A percentile compares a stretch with the other conserved stretches of the same genome.
Conservation (phyloP, 805 yeast species). For the Yarrowia sp. region DNA sequence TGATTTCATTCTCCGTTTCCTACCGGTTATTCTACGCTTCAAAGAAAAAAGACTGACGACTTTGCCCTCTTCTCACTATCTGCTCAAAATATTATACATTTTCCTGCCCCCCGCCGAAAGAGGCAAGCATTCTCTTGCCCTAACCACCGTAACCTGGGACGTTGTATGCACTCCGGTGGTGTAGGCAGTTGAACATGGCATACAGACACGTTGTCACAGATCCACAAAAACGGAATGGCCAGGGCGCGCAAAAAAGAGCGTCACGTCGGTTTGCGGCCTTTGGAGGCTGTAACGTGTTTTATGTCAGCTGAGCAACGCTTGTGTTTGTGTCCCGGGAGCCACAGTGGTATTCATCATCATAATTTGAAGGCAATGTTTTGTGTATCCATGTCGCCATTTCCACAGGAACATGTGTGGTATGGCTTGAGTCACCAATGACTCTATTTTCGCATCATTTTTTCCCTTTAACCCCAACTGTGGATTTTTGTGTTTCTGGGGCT, state of each 20-base stretch:
- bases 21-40: neutral
- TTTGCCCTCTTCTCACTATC: neutral
- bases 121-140: neutral
- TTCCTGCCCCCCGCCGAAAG: conserved; percentile 1
- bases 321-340: neutral
- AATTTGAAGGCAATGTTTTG: neutral
- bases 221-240: neutral
- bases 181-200: neutral
- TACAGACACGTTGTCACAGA: conserved; percentile 10
- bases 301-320: too few species aligned
- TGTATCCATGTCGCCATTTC: neutral
- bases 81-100: neutral
- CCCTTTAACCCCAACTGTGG: neutral
- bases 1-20: neutral
- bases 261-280: neutral
- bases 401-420: neutral
- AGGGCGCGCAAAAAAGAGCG: neutral
- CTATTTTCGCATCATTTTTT: conserved; percentile 1
- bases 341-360: neutral
- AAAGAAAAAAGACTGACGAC: too few species aligned
- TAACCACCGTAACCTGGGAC: neutral
- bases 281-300: neutral
- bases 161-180: neutral
- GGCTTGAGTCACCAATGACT: conserved; percentile 25
- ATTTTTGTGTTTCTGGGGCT: conserved; percentile 23